phyloP scores from a whole-genome alignment of 1,139 yeast genomes.

The Arxiozyma heterogenica region DNA sequence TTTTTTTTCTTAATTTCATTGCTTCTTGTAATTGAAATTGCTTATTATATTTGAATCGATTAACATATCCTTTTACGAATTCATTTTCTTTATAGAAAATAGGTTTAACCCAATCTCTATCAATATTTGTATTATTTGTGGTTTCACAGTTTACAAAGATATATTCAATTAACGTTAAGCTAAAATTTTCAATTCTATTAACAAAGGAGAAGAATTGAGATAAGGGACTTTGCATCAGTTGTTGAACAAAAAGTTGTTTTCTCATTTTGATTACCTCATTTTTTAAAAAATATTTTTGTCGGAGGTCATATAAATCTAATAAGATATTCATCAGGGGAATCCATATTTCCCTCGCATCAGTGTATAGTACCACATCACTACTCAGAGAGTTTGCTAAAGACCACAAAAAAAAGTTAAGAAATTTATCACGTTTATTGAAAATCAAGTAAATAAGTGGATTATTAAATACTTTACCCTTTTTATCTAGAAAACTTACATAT shows the following conservation, averaged over 20 bases:
- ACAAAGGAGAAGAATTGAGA: constrained; percentile 6
- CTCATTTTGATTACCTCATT: constrained; percentile 11
- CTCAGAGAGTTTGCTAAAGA: constrained; percentile 20
- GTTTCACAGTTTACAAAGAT: constrained; percentile 20
- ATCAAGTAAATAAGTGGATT: constrained; percentile 14
- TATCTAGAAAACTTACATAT: constrained; percentile 21
- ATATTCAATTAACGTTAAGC: constrained; percentile 12
- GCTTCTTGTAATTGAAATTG: constrained; percentile 13
- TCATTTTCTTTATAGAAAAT: constrained; percentile 17
- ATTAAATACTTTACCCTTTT: constrained; percentile 16
- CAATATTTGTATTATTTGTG: constrained; percentile 4
- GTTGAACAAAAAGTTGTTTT: constrained; percentile 7
- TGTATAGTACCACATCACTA: constrained; percentile 9
- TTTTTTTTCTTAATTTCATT: constrained; percentile 19
- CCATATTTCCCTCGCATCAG: constrained; percentile 23
- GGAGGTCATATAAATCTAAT: constrained; percentile 17
- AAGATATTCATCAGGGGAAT: constrained; percentile 19
- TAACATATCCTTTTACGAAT: constrained; percentile 12
- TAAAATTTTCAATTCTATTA: background rate
- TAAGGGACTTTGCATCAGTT: constrained; percentile 20
- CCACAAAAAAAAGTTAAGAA: constrained; percentile 24
- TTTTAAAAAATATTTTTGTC: constrained; percentile 20
- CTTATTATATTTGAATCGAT: constrained; percentile 9
- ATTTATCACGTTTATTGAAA: constrained; percentile 19
- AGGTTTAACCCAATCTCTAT: constrained; percentile 11